These are phyloP conservation scores for Mariannaea sp. DNA, from an alignment of 2,329 filamentous ascomycete species.

Conservation along the genomic window DNA sequence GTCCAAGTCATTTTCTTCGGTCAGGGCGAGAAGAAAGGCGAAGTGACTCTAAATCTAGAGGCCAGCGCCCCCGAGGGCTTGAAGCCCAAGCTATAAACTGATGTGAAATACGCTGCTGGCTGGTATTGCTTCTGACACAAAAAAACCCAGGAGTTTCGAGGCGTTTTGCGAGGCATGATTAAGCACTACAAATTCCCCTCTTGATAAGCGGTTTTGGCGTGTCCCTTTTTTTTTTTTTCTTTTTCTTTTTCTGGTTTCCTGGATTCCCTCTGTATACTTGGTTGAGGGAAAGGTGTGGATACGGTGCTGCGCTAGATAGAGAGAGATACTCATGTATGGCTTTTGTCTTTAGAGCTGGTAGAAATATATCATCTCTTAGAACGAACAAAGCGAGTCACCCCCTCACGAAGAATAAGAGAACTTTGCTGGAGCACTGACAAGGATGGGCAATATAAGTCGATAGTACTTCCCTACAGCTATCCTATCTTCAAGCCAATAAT, in stretches of 20 bases:
- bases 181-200: background rate
- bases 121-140: background rate
- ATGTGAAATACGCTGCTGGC: background rate
- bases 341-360: too few relatives aligned
- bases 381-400: too few relatives aligned
- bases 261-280: slow-evolving; percentile 15
- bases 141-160: slow-evolving; percentile 19
- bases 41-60: slow-evolving; percentile 82
- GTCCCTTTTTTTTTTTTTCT: background rate
- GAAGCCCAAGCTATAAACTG: slow-evolving; percentile 47
- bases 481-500: too few relatives aligned
- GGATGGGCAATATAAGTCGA: slow-evolving; percentile 5
- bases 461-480: background rate
- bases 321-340: background rate
- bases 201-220: slow-evolving; percentile 8
- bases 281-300: slow-evolving; percentile 2
- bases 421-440: background rate
- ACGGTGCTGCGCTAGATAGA: too few relatives aligned
- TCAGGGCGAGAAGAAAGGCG: slow-evolving; percentile 74
- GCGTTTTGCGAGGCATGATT: slow-evolving; percentile 29
- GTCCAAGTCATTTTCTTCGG: slow-evolving; percentile 99
- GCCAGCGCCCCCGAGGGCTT: slow-evolving; percentile 66
- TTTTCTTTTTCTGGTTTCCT: background rate
- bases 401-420: too few relatives aligned
- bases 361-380: too few relatives aligned